Evolutionary conservation across 306 rosid species (phyloP).

Genomic region (Gillenia trifoliata): DNA sequence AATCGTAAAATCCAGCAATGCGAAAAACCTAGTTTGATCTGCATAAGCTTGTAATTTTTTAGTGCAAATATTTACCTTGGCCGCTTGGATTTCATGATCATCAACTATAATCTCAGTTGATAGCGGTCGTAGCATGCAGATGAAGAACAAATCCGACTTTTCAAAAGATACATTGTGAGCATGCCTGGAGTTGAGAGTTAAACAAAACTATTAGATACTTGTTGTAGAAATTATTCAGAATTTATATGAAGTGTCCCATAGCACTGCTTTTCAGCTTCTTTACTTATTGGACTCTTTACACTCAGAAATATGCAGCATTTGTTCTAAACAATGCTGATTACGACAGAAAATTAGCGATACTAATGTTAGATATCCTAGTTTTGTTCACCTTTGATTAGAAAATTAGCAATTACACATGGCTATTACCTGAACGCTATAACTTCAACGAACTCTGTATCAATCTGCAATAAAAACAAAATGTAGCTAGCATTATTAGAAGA

Average conservation of each 20-base stretch:
- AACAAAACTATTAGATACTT: constrained; percentile 17
- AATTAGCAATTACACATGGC: neutral
- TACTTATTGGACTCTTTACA: neutral
- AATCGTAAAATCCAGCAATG: neutral
- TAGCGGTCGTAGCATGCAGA: constrained; percentile 82
- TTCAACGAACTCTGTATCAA: constrained; percentile 82
- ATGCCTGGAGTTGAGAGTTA: constrained; percentile 48
- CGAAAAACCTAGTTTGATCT: neutral
- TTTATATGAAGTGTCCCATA: neutral
- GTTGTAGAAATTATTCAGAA: neutral
- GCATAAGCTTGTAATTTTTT: neutral
- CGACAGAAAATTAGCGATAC: neutral
- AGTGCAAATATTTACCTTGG: constrained; percentile 49
- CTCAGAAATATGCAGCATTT: neutral
- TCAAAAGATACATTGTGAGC: constrained; percentile 82
- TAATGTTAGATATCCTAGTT: too few species aligned
- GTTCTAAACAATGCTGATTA: neutral
- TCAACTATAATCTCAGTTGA: constrained; percentile 62
- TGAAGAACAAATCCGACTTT: constrained; percentile 92
- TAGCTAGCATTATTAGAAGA: constrained; percentile 17
- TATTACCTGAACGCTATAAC: constrained; percentile 92
- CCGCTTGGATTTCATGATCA: constrained; percentile 80
- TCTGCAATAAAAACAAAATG: constrained; percentile 44
- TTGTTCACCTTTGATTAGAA: too few species aligned
- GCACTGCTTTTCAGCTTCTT: neutral